A percentile compares a stretch with the other conserved stretches of the same genome.
phyloP scores from a whole-genome alignment of 2,329 filamentous ascomycete species.

The Pyrenophora graminea region DNA sequence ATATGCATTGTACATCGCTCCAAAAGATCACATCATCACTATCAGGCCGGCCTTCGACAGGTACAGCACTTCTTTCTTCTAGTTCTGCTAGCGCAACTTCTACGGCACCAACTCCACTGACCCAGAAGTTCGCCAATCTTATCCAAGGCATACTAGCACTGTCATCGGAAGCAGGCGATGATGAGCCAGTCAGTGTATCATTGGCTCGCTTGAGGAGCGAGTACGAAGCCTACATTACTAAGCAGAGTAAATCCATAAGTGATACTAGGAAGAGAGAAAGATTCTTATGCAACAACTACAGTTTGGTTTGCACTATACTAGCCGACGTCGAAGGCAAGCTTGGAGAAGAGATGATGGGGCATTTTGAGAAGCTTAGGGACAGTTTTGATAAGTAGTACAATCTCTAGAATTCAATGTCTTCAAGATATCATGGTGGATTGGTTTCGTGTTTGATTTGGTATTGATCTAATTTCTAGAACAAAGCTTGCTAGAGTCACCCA shows the following conservation, averaged over 20 bases:
- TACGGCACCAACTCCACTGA: conserved; percentile 86
- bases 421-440: too few species aligned
- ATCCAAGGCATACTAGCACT: conserved; percentile 81
- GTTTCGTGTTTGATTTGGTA: too few species aligned
- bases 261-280: conserved; percentile 81
- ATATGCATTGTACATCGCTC: conserved; percentile 86
- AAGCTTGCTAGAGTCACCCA: background rate
- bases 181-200: conserved; percentile 87
- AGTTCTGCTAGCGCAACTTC: conserved; percentile 58
- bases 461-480: too few species aligned
- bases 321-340: conserved; percentile 71
- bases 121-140: conserved; percentile 94
- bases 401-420: background rate
- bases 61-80: conserved; percentile 46
- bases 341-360: conserved; percentile 71
- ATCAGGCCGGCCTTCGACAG: conserved; percentile 40
- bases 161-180: conserved; percentile 88
- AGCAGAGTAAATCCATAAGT: conserved; percentile 73
- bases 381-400: conserved; percentile 35
- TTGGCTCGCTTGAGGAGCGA: conserved; percentile 76
- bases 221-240: conserved; percentile 80
- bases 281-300: conserved; percentile 96
- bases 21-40: conserved; percentile 59
- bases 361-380: conserved; percentile 68
- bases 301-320: conserved; percentile 89